Base-by-base conservation (phyloP, 176 grass and related monocot species). In the Hsuehochloa calcarea region DNA sequence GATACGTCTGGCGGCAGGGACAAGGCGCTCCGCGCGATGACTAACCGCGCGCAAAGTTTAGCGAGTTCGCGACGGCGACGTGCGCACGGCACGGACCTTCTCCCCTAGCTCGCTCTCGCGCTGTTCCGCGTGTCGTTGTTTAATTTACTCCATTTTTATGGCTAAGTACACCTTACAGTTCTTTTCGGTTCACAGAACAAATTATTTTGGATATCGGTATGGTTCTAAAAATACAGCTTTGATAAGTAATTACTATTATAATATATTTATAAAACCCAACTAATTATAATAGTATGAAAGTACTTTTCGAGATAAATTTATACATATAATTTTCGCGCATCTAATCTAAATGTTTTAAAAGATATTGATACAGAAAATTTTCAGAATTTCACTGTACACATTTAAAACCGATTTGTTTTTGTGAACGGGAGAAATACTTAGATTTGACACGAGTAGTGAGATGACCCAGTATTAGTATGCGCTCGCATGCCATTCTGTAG, bases 1-100 rank as follows among this genome's bases (percentile, higher is more conserved):
- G 74, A 79, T 67, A 73, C 84, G 58, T 74, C 79, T 27, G 51
- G 6, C 72, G 88, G 83, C 72, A 41, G 39, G 35, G 88, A 86
- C 84, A 65, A 19, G 8, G 55, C 61, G 31, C 17, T 0, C 46
- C 47, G 20, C 34, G 40, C 69, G 39, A 70, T 13, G 88, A 61
- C 77, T 52, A 26, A 68, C 46, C 47, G 81, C 19, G 37, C 82
- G 5, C 46, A 19, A 85, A 65, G 84, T 45, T 81, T 19, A 17
- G 4, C 31, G 23, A 38, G 31, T 19, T 41, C 60, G 62, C 75
- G 75, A 87, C 69, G 77, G 23, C 85, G 85, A 41, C 45, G 34
- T 17, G 31, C 52, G 25, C 51, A 23, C 51, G 2, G 51, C 17
- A 2, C 51, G 17, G n/a, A 13, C n/a, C 58, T 60, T 60, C 56